Base-by-base conservation (phyloP, 2,329 filamentous ascomycete species). In the Colletotrichum navitas region DNA sequence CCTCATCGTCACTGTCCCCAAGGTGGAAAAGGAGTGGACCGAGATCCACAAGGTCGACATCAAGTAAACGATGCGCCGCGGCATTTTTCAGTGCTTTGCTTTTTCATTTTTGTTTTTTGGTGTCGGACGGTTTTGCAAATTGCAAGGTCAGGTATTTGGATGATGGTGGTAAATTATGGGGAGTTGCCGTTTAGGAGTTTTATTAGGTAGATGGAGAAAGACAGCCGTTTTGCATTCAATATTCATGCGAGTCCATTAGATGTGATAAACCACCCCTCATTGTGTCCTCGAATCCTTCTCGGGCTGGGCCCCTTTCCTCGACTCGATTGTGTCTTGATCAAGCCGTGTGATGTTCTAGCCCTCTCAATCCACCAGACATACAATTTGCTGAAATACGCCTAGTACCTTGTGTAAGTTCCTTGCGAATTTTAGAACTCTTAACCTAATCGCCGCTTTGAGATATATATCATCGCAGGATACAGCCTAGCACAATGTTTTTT, bases 1-100 rank as follows among this genome's bases (percentile, higher is more conserved):
- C 1, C 80, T 97, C 75, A 84, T 91, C 45, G 86, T 97, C n/a
- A 90, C 88, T n/a, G 89, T 97, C 1, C 93, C 93, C 10, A 95
- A 94, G 84, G 77, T 88, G 10, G 89, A 92, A 78, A 88, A 85
- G 80, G 89, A 89, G 75, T 90, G 89, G 84, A 92, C 89, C 75
- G 88, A 90, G 76, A 84, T 91, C 71, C 86, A 84, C 77, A 87
- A 87, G 79, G 85, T 91, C 51, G 88, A 91, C 67, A 87, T 91
- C 72, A 80, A 87, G 76, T 88, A 81, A 78, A 24, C 12, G n/a
- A 26, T 34, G 10, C 12, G 29, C 29, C 2, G 16, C 5, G 14
- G 12, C n/a, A 34, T 1, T 5, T 6, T 7, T 58, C 26, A 26
- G 11, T 14, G 5, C 5, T 26, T 8, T 60, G 36, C n/a, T 18